phyloP scores from a whole-genome alignment of 1,139 yeast species.

The Geotrichum phurueaensis region DNA sequence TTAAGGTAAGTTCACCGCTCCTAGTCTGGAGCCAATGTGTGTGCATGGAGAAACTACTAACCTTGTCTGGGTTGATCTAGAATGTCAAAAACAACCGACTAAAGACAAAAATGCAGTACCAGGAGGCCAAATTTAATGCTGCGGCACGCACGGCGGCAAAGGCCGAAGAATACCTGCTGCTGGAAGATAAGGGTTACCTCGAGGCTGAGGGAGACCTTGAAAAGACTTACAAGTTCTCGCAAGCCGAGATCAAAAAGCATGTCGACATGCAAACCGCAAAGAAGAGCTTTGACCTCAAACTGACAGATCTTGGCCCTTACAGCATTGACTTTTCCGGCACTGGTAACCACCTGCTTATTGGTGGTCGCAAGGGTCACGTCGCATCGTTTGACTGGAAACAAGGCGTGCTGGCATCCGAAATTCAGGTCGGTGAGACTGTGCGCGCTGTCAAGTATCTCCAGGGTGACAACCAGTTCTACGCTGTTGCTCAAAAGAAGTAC shows the following conservation, averaged over 20 bases:
- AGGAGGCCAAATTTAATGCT: conserved; percentile 68
- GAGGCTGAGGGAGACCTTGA: conserved; percentile 93
- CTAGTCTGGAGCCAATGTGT: neutral
- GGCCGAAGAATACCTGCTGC: conserved; percentile 75
- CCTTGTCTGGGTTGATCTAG: neutral
- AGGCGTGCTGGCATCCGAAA: conserved; percentile 74
- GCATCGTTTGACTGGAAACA: conserved; percentile 96
- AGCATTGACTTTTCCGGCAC: conserved; percentile 72
- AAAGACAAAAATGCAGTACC: conserved; percentile 56
- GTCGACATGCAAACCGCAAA: conserved; percentile 69
- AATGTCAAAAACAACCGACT: conserved; percentile 51
- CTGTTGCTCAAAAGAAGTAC: conserved; percentile 94
- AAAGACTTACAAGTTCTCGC: conserved; percentile 77
- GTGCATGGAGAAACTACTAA: neutral
- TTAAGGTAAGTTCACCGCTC: conserved; percentile 6
- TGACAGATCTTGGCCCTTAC: conserved; percentile 85
- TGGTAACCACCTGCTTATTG: conserved; percentile 78
- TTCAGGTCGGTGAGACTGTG: conserved; percentile 82
- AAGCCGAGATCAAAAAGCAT: conserved; percentile 67
- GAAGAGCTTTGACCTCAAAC: conserved; percentile 67
- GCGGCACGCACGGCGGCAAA: conserved; percentile 72
- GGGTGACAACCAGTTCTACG: conserved; percentile 79
- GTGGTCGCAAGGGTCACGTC: conserved; percentile 90
- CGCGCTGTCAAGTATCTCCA: conserved; percentile 86
- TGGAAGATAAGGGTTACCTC: conserved; percentile 76